phyloP scores from a whole-genome alignment of 192 early-diverging fungal species.

The Bifiguratus adelaidae region DNA sequence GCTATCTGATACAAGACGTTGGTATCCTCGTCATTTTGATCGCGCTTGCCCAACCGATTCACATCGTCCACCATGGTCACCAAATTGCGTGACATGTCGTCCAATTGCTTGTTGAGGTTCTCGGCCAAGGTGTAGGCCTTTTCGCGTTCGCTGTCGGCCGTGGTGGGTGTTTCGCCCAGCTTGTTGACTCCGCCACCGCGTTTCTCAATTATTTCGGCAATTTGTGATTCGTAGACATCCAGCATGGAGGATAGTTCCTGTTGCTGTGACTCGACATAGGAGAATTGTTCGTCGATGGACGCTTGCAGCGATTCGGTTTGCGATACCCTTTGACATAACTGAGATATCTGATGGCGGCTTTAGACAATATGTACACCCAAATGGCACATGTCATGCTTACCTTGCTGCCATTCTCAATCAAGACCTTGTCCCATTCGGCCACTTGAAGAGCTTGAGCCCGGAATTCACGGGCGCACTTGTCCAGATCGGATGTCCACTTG shows the following conservation, averaged over 20 bases:
- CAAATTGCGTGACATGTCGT: constrained; percentile 74
- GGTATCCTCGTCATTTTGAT: constrained; percentile 12
- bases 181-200: constrained; percentile 23
- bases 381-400: constrained; percentile 22
- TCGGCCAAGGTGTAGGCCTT: constrained; percentile 79
- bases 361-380: not conserved
- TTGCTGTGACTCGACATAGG: constrained; percentile 84
- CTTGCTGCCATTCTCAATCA: constrained; percentile 75
- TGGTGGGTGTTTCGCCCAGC: constrained; percentile 26
- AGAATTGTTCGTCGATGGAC: constrained; percentile 76
- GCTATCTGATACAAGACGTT: constrained; percentile 60
- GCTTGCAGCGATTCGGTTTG: constrained; percentile 64
- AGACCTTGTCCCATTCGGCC: constrained; percentile 70
- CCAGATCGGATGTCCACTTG: constrained; percentile 81
- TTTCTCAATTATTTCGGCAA: constrained; percentile 33
- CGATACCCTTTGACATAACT: constrained; percentile 64
- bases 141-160: constrained; percentile 81
- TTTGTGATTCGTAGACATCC: constrained; percentile 68
- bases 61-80: constrained; percentile 78
- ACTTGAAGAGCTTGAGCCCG: constrained; percentile 78
- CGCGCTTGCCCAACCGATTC: constrained; percentile 44
- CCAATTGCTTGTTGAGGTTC: constrained; percentile 77
- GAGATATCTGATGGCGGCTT: constrained; percentile 47
- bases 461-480: constrained; percentile 70
- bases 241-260: constrained; percentile 66